Evolutionary conservation across 805 yeast species (phyloP).

Genomic region (Ogataea degrootiae): DNA sequence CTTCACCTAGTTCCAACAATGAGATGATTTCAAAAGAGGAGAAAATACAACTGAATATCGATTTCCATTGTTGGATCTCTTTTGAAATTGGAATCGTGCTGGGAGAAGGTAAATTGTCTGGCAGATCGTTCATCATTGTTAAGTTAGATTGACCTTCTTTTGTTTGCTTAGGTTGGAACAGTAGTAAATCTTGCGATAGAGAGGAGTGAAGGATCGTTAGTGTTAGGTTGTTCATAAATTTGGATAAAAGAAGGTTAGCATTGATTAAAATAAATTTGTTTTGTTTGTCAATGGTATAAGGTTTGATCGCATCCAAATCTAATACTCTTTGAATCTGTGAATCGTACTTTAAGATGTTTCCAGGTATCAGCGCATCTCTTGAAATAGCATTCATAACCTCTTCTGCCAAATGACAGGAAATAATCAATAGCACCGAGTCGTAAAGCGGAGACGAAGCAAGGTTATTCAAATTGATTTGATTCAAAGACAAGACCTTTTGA

Average conservation of each 20-base stretch:
- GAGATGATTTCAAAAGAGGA: conserved; percentile 30
- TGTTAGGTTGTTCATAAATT: conserved; percentile 28
- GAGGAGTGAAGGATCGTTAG: conserved; percentile 25
- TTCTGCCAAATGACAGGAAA: conserved; percentile 29
- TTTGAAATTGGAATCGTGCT: conserved; percentile 16
- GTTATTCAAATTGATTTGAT: conserved; percentile 13
- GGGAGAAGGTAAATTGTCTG: conserved; percentile 13
- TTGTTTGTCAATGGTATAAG: conserved; percentile 14
- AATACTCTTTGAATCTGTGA: conserved; percentile 21
- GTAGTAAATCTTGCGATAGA: conserved; percentile 30
- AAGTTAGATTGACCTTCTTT: conserved; percentile 13
- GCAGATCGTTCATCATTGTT: conserved; percentile 22
- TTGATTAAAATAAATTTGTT: conserved; percentile 30
- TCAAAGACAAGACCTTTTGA: conserved; percentile 8
- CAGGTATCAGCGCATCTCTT: conserved; percentile 21
- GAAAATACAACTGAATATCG: conserved; percentile 27
- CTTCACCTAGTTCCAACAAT: conserved; percentile 37
- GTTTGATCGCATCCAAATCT: conserved; percentile 10
- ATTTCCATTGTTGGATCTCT: conserved; percentile 25
- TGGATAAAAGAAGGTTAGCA: conserved; percentile 30
- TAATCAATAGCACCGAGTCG: conserved; percentile 28
- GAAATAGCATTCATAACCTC: conserved; percentile 32
- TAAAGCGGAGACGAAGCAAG: conserved; percentile 9
- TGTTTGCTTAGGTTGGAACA: conserved; percentile 30
- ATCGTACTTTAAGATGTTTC: conserved; percentile 22